A percentile compares a stretch with the other conserved stretches of the same genome.
Evolutionary conservation across 2,329 filamentous ascomycete species (phyloP).

Genomic region (Magnaporthales sp.): DNA sequence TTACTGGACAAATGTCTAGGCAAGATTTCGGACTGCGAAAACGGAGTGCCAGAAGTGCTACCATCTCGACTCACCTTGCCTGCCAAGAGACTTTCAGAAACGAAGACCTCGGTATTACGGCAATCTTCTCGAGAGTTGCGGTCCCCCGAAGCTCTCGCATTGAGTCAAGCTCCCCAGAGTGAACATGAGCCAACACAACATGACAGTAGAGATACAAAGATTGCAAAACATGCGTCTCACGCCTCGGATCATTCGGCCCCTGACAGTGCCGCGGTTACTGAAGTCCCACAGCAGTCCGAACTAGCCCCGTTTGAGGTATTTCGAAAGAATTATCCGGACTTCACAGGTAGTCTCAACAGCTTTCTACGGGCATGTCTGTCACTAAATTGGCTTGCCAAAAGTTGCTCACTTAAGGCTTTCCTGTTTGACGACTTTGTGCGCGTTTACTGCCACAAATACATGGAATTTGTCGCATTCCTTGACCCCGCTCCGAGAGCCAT

Average conservation of each 20-base stretch:
- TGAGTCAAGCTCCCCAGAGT: not conserved
- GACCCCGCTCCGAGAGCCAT: constrained; percentile 24
- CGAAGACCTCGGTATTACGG: not conserved
- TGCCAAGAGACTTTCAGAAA: not conserved
- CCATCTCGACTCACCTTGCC: not conserved
- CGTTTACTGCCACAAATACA: constrained; percentile 31
- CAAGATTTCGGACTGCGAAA: not conserved
- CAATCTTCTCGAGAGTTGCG: not conserved
- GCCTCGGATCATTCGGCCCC: not conserved
- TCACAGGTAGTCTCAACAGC: constrained; percentile 25
- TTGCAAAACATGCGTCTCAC: not conserved
- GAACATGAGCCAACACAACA: not conserved
- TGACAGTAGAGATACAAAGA: not conserved
- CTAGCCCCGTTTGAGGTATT: constrained; percentile 19
- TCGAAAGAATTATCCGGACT: constrained; percentile 31
- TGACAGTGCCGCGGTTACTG: not conserved
- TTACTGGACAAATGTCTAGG: not conserved
- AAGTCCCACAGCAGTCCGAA: constrained; percentile 13
- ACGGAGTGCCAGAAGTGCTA: not conserved
- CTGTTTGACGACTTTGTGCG: constrained; percentile 46
- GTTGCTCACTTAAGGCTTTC: constrained; percentile 27
- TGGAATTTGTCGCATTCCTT: constrained; percentile 21
- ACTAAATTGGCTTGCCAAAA: constrained; percentile 23
- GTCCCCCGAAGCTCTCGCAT: not conserved
- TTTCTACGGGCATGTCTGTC: constrained; percentile 38